Conservation (phyloP, 495 filamentous ascomycete genomes). For the Podospora fimiseda region DNA sequence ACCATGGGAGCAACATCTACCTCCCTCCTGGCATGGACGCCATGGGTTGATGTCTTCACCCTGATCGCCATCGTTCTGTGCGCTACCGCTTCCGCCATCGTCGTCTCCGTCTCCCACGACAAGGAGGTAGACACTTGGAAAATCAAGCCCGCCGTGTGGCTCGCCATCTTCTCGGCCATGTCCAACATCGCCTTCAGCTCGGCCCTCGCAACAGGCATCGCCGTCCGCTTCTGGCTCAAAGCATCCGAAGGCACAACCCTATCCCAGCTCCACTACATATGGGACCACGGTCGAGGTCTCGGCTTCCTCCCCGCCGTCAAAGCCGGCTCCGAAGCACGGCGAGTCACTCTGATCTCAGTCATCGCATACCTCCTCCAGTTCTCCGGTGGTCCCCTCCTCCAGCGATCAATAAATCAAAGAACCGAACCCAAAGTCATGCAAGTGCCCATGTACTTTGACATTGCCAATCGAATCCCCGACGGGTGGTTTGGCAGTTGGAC, state of each 20-base stretch:
- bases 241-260: slow-evolving; percentile 4
- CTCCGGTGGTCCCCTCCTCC: slow-evolving; percentile 7
- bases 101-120: slow-evolving; percentile 8
- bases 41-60: slow-evolving; percentile 5
- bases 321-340: slow-evolving; percentile 9
- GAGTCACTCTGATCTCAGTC: slow-evolving; percentile 8
- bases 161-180: slow-evolving; percentile 13
- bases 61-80: background rate
- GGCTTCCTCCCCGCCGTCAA: slow-evolving; percentile 8
- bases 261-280: slow-evolving; percentile 17
- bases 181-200: slow-evolving; percentile 12
- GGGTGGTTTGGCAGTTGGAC: slow-evolving; percentile 9
- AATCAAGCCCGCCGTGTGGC: slow-evolving; percentile 11
- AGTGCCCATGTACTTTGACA: slow-evolving; percentile 4
- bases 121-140: background rate
- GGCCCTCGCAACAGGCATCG: slow-evolving; percentile 12
- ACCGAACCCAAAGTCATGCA: background rate
- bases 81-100: slow-evolving; percentile 1
- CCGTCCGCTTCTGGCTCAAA: slow-evolving; percentile 13
- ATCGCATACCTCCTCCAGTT: slow-evolving; percentile 11
- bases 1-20: background rate
- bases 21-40: background rate
- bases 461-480: slow-evolving; percentile 10
- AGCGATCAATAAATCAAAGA: slow-evolving; percentile 7
- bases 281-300: slow-evolving; percentile 13